Base-by-base conservation (phyloP, 169 alveolate species). In the Eimeria necatrix region DNA sequence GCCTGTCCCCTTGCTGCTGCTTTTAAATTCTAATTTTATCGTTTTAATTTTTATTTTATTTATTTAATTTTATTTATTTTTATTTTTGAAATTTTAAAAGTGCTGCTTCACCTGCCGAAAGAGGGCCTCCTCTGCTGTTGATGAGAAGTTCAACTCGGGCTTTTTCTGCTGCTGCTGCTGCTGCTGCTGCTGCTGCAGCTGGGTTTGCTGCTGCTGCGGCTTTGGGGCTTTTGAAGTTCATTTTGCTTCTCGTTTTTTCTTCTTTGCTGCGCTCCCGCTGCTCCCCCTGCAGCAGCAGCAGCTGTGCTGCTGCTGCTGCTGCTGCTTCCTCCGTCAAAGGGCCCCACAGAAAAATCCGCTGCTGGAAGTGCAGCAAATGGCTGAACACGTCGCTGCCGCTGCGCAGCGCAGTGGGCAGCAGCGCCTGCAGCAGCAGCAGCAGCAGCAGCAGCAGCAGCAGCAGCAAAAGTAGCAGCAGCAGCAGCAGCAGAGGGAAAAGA, bases 301-400 rank as follows among this genome's bases (percentile, higher is more conserved):
- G 87, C 87, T 76, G 87, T 20, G 87, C 87, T 76, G 87, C 64
- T 14, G 20, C 32, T 48, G 87, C 59, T 18, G 64, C 87, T 16
- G 87, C 87, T 7, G 49, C 64, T 18, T 76, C 87, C 12, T 76
- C 87, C 26, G 87, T 76, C 8, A 76, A 20, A 10, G 87, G 61
- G 41, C 87, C 87, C 87, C 87, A 76, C 32, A 76, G 24, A 46
- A 76, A 76, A 10, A 76, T 76, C 9, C 9, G 32, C 8, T n/a
- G 48, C 18, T 49, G 41, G 26, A 41, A 46, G 4, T 76, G 87
- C 87, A 76, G 41, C 41, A 76, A 76, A 49, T 76, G 87, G 64
- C 87, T 76, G 16, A 41, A 76, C 4, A 76, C 32, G 64, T 76
- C 87, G 60, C 26, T 22, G 32, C 87, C 87, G 64, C 87, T 76